phyloP scores from a whole-genome alignment of 257 asterid species.

The Capsicum baccatum region DNA sequence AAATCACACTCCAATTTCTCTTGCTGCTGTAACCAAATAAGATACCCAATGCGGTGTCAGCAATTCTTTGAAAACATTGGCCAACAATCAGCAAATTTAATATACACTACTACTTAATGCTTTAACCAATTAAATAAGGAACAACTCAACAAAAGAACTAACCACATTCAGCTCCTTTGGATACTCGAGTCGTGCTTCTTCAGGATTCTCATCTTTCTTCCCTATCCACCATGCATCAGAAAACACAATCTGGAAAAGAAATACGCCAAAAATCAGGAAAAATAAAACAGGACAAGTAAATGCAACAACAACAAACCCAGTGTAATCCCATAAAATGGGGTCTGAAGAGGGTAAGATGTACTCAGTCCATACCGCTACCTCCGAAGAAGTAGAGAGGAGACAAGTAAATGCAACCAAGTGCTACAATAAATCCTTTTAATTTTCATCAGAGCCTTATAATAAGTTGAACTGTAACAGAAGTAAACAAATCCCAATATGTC shows the following conservation, averaged over 20 bases:
- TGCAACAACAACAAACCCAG: neutral
- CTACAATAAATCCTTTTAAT: constrained; percentile 20
- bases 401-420: neutral
- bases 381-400: too few relatives aligned
- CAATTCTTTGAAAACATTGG: neutral
- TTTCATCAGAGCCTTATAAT: constrained; percentile 24
- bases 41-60: neutral
- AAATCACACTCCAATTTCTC: constrained; percentile 59
- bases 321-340: too few relatives aligned
- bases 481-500: neutral
- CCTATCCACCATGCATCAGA: constrained; percentile 99
- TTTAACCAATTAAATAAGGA: constrained; percentile 8
- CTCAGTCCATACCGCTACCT: too few relatives aligned
- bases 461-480: neutral
- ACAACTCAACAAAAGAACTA: constrained; percentile 34
- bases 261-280: constrained; percentile 32
- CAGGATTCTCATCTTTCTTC: constrained; percentile 83
- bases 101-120: neutral
- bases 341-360: too few relatives aligned
- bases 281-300: neutral
- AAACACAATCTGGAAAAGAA: constrained; percentile 69
- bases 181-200: constrained; percentile 69
- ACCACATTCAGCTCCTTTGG: constrained; percentile 77
- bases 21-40: constrained; percentile 35
- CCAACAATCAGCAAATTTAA: neutral